These are phyloP conservation scores for Cryphonectria carpinicola DNA, from an alignment of 2,329 filamentous ascomycete genomes.

Conservation along the genomic window DNA sequence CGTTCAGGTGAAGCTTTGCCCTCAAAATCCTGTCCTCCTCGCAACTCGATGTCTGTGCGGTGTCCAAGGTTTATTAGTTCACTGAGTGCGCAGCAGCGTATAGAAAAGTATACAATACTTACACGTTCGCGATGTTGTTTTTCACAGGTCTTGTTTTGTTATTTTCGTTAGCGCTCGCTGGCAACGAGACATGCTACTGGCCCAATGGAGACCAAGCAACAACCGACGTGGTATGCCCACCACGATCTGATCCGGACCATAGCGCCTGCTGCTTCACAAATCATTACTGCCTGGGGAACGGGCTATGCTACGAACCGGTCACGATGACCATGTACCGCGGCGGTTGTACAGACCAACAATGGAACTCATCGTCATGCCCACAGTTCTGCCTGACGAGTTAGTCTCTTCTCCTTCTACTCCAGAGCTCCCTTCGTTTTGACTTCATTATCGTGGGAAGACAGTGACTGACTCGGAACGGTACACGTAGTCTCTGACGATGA, in stretches of 20 bases:
- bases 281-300: constrained; percentile 17
- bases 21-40: neutral
- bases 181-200: constrained; percentile 11
- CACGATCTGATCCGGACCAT: neutral
- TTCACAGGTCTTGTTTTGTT: neutral
- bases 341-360: constrained; percentile 16
- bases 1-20: neutral
- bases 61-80: neutral
- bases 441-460: neutral
- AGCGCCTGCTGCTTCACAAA: constrained; percentile 14
- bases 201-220: constrained; percentile 6
- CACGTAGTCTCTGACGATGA: neutral
- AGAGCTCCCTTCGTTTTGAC: neutral
- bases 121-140: neutral
- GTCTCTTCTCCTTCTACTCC: neutral
- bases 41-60: neutral
- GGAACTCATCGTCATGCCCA: constrained; percentile 3
- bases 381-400: neutral
- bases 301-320: constrained; percentile 9
- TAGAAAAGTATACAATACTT: neutral
- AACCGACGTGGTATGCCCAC: constrained; percentile 4
- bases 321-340: constrained; percentile 18
- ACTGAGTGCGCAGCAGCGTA: neutral
- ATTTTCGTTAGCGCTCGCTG: neutral
- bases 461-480: neutral